These are phyloP conservation scores for Malus asiatica DNA, from an alignment of 306 rosid species.

Conservation along the genomic window DNA sequence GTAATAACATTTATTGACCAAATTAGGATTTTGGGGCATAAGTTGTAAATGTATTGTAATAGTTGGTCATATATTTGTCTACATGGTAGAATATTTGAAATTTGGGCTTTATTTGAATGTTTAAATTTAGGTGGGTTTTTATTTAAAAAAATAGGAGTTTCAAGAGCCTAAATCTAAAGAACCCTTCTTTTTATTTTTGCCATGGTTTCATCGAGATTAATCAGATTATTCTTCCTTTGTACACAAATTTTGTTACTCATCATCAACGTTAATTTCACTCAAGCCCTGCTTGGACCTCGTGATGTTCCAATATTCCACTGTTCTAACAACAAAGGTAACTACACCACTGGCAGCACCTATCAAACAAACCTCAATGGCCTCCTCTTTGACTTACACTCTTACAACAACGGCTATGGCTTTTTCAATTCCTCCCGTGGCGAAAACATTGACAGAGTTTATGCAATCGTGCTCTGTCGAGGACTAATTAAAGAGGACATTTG, in stretches of 20 bases:
- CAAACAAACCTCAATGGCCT: neutral
- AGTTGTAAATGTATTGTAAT: too few species aligned
- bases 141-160: too few species aligned
- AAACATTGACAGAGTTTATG: neutral
- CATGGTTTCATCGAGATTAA: neutral
- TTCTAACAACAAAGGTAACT: neutral
- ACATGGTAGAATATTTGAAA: too few species aligned
- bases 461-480: constrained; percentile 16
- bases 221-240: neutral
- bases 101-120: too few species aligned
- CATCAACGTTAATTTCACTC: neutral
- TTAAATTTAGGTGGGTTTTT: too few species aligned
- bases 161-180: too few species aligned
- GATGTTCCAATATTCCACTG: neutral
- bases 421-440: neutral
- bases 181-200: neutral
- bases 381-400: neutral
- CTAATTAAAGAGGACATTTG: neutral
- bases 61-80: too few species aligned
- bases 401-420: neutral
- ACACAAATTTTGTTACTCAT: neutral
- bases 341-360: neutral
- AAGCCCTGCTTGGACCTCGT: neutral
- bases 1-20: too few species aligned
- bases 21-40: too few species aligned